Conservation (phyloP, 257 asterid species). For the Ilex aquifolium region DNA sequence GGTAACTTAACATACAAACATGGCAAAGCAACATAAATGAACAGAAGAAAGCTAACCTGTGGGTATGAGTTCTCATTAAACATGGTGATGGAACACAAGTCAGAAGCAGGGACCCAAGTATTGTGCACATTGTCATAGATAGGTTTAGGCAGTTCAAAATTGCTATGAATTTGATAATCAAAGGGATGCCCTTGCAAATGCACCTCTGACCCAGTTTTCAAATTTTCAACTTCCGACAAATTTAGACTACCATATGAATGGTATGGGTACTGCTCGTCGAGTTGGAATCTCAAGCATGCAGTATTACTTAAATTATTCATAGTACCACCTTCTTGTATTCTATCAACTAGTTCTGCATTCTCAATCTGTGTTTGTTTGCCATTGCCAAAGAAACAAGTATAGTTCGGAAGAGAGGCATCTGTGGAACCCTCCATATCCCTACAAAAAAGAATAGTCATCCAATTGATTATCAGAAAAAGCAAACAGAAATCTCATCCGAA, state of each 20-base stretch:
- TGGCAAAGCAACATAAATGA: not conserved
- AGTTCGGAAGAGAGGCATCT: constrained; percentile 40
- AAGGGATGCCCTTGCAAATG: constrained; percentile 37
- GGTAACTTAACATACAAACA: no score
- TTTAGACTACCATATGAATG: constrained; percentile 36
- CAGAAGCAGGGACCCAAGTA: constrained; percentile 38
- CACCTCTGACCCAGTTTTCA: constrained; percentile 41
- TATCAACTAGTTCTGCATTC: constrained; percentile 33
- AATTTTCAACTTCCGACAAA: constrained; percentile 32
- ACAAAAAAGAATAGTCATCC: constrained; percentile 8
- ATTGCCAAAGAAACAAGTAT: constrained; percentile 34
- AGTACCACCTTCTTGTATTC: constrained; percentile 43
- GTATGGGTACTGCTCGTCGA: constrained; percentile 38
- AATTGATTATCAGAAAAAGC: not conserved
- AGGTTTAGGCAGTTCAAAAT: constrained; percentile 51
- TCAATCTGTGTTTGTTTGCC: constrained; percentile 41
- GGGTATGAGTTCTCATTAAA: constrained; percentile 45
- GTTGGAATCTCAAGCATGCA: constrained; percentile 43
- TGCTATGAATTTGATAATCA: constrained; percentile 49
- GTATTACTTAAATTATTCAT: constrained; percentile 50
- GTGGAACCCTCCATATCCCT: constrained; percentile 51
- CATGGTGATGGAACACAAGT: constrained; percentile 36
- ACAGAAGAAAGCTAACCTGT: constrained; percentile 42
- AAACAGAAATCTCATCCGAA: not conserved
- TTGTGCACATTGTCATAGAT: constrained; percentile 29